Evolutionary conservation across 768 basidiomycete genomes (phyloP).

Genomic region (Dentipellis sp.): DNA sequence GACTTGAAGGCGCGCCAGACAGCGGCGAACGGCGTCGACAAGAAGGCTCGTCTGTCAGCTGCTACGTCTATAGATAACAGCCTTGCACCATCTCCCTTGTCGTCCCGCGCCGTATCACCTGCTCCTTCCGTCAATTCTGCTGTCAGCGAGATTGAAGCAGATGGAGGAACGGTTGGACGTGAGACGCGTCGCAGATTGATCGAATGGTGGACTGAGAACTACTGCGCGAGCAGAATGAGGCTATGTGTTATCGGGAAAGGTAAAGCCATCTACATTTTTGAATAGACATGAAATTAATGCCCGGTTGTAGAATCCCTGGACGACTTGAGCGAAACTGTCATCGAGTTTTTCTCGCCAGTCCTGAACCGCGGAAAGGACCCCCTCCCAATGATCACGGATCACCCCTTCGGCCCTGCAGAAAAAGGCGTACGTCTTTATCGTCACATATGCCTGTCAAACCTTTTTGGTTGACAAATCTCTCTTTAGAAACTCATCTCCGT

Average conservation of each 20-base stretch:
- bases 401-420: slow-evolving; percentile 66
- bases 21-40: slow-evolving; percentile 20
- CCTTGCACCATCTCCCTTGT: slow-evolving; percentile 32
- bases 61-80: slow-evolving; percentile 21
- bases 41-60: slow-evolving; percentile 18
- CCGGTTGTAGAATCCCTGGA: slow-evolving; percentile 58
- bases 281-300: neutral
- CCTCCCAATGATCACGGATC: slow-evolving; percentile 57
- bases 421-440: slow-evolving; percentile 47
- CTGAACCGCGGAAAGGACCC: slow-evolving; percentile 50
- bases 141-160: slow-evolving; percentile 54
- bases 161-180: slow-evolving; percentile 69
- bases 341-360: slow-evolving; percentile 64
- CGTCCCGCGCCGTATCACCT: slow-evolving; percentile 51
- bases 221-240: slow-evolving; percentile 77
- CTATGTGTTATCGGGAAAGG: slow-evolving; percentile 76
- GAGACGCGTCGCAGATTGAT: slow-evolving; percentile 72
- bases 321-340: slow-evolving; percentile 53
- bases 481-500: slow-evolving; percentile 68
- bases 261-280: slow-evolving; percentile 18
- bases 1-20: slow-evolving; percentile 42
- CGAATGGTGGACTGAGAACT: slow-evolving; percentile 80
- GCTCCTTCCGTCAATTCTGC: slow-evolving; percentile 45
- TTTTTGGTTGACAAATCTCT: slow-evolving; percentile 3
- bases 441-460: neutral